phyloP scores from a whole-genome alignment of 163 green algal species.

The Volvox carteri region DNA sequence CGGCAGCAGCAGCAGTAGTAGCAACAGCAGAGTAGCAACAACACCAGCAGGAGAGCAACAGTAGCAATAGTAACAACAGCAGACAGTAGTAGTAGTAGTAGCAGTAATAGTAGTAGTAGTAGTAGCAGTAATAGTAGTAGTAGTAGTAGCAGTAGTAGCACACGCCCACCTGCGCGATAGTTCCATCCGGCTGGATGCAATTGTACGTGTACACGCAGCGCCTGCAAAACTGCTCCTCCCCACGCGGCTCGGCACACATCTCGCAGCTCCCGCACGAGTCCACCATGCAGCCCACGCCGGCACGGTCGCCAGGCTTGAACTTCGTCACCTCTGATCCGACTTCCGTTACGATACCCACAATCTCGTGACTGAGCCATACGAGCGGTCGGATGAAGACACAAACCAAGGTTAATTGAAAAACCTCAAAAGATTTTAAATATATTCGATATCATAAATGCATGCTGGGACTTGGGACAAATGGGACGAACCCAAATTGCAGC shows the following conservation, averaged over 20 bases:
- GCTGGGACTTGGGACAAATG: no score
- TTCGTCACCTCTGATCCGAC: conserved; percentile 83
- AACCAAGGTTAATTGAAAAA: no score
- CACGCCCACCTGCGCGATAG: conserved; percentile 62
- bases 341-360: conserved; percentile 85
- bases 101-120: neutral
- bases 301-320: conserved; percentile 86
- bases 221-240: conserved; percentile 61
- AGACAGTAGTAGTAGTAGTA: neutral
- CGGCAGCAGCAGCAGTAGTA: neutral
- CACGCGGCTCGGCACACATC: neutral
- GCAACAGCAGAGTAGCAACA: neutral
- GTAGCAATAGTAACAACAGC: neutral
- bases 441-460: no score
- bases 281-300: conserved; percentile 90
- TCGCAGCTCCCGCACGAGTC: conserved; percentile 70
- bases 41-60: neutral
- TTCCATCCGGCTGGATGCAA: conserved; percentile 56
- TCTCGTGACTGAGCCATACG: conserved; percentile 88
- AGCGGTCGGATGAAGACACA: no score
- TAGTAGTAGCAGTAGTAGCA: neutral
- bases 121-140: neutral
- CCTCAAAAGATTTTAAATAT: no score
- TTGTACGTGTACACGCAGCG: conserved; percentile 67
- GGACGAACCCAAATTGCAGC: no score